Base-by-base conservation (phyloP, 1,284 basidiomycete genomes). In the Cryptococcus sp. region DNA sequence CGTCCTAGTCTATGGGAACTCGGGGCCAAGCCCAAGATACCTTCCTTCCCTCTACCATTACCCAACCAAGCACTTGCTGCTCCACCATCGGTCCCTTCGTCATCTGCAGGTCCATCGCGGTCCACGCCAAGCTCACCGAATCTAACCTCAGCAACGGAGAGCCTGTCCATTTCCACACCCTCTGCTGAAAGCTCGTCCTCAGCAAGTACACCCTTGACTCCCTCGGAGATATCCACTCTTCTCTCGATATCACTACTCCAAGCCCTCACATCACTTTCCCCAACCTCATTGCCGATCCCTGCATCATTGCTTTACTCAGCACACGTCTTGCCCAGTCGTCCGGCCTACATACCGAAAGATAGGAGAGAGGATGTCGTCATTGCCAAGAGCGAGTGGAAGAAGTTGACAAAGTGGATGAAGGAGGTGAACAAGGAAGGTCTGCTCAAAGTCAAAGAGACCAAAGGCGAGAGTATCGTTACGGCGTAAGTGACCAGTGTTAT, bases 351-450 rank as follows among this genome's bases (percentile, higher is more conserved):
- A 72, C 81, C 80, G 16, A 68, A 77, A 82, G 66, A 86, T 87
- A 76, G 92, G 87, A 70, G 83, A 84, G 55, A 92, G 84, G 71
- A 78, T 35, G 76, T 74, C 5, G 74, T 77, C 10, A 77, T 79
- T 39, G 70, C 50, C 15, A 73, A 73, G 27, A 70, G 67, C 2
- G 83, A 84, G 8, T 84, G 88, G 81, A 94, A 93, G 76, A 90
- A 90, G 44, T 82, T 93, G 19, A 84, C 86, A 2, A 82, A 85
- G 1, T 91, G 93, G 78, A 82, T 94, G 70, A 92, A 90, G 71
- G 71, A 83, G 20, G 80, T 82, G 5, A 87, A 88, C 60, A 93
- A 92, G 72, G 84, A 86, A 5, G 84, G 84, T 0, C 72, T 93
- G 17, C 66, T 94, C 31, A 85, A 85, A 19, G 80, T 88, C 25